Evolutionary conservation across 2,329 filamentous ascomycete genomes (phyloP), one percentile per base, ranked within the genome.

Genomic region (Colletotrichum sp.): DNA sequence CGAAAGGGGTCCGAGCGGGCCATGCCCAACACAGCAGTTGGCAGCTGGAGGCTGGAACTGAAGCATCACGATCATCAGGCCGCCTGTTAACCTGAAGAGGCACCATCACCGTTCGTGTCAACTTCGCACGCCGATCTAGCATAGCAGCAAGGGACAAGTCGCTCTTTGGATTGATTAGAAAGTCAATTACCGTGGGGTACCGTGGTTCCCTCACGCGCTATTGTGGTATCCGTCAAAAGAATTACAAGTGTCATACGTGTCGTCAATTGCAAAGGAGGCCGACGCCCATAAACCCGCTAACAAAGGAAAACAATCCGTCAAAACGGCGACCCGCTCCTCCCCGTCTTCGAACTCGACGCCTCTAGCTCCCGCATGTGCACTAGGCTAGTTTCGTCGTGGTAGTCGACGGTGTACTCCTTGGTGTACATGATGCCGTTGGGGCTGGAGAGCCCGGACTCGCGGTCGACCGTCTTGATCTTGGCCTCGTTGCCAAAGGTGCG

Each of bases 401-500:
- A 85, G 65, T 85, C 82, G 2, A 86, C 83, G 10, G 80, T 76
- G 52, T 84, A 86, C 16, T 82, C 81, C 57, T 81, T 84, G 18
- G 84, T 79, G 63, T 80, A 83, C 1, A 79, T 79, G 60, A 85
- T 85, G 0, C 82, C 80, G 3, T 79, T 80, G 28, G 73, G 57
- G 60, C 58, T 63, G 28, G 65, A 65, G 21, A 55, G 16, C 7
- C 55, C 57, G 9, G 74, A 52, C 4, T 76, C 72, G 26, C 60
- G 66, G 55, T 74, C 70, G 26, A 57, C 60, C 7, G 68, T 74
- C 30, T 36, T 70, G 55, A 77, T 58, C 52, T 76, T 75, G 58
- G 71, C 73, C 64, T 76, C 69, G 67, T 65, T 77, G 34, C 74
- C 72, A 4, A 72, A 36, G 4, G 58, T 75, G n/a, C 70, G 64